A percentile compares a stretch with the other conserved stretches of the same genome.
Conservation (phyloP, 192 early-diverging fungal genomes). For the Tieghemiomyces parasiticus region DNA sequence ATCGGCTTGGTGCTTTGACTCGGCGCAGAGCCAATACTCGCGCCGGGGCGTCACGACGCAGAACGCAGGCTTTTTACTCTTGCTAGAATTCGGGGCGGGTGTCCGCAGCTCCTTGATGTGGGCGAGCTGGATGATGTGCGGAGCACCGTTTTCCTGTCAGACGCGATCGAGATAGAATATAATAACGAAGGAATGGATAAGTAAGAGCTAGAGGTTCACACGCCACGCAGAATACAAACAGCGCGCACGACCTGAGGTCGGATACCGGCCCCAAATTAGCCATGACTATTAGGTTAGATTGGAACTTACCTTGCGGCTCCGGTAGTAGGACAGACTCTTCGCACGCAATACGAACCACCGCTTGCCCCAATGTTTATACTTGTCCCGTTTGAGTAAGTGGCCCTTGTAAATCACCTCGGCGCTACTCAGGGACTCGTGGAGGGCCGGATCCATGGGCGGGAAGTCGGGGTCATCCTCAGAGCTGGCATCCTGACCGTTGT, state of each 20-base stretch:
- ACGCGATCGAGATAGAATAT: too few species aligned
- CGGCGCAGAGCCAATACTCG: neutral
- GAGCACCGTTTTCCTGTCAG: neutral
- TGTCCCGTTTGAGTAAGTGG: neutral
- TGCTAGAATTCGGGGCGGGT: neutral
- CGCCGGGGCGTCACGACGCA: neutral
- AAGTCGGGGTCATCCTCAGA: neutral
- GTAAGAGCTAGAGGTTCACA: too few species aligned
- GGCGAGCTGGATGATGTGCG: neutral
- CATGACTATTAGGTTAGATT: too few species aligned
- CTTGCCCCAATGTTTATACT: neutral
- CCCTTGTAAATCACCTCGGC: neutral
- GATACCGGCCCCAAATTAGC: too few species aligned
- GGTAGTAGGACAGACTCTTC: neutral
- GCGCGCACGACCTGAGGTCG: too few species aligned
- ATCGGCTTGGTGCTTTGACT: neutral
- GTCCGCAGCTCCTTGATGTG: neutral
- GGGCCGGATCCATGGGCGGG: neutral
- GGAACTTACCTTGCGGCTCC: neutral
- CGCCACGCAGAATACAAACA: too few species aligned
- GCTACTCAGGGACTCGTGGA: neutral
- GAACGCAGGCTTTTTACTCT: neutral
- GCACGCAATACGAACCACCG: neutral
- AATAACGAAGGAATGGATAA: too few species aligned
- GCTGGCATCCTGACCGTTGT: neutral